Base-by-base conservation (phyloP, 2,329 filamentous ascomycete genomes). In the Ascochyta lentis region DNA sequence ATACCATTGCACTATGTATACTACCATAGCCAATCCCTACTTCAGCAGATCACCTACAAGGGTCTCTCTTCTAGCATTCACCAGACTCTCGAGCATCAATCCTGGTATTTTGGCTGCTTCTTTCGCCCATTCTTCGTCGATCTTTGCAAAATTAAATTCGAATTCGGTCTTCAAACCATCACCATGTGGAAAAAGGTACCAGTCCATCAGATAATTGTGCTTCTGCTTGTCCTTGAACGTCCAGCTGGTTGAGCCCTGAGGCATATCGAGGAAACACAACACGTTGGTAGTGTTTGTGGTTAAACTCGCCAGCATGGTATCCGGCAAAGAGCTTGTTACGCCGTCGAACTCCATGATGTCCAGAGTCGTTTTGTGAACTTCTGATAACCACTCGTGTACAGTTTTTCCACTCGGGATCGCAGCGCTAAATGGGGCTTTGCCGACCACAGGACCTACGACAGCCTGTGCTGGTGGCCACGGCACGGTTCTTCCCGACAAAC, bases 161-260 rank as follows among this genome's bases (percentile, higher is more conserved):
- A 49, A 19, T 16, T 34, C 13, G 48, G 49, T 53, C 59, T 59
- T 10, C 47, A 37, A 7, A 26, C 42, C 3, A 34, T 15, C 7
- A 62, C 45, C 3, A 47, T 41, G 3, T 16, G 22, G 9, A 15
- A 40, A 16, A 56, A 45, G 10, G 54, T 53, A n/a, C 29, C 29
- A 33, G 13, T 9, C 29, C 29, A 33, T 33, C 29, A 8, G 8
- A 9, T 33, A 13, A 9, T 8, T 8, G 8, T 33, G 8, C 13
- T 8, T 13, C 29, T 33, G 29, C 13, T 33, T 33, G 13, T 33
- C 29, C 8, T 33, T 8, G 13, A 33, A 9, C 3, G 8, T 13
- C 29, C 29, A 33, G 29, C 29, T 33, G 13, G 29, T 8, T 33
- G 29, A 33, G 8, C 2, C 29, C 13, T 33, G 29, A 9, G 29